These are phyloP conservation scores for Drosera capensis DNA, from an alignment of 148 eudicot species.

Conservation along the genomic window DNA sequence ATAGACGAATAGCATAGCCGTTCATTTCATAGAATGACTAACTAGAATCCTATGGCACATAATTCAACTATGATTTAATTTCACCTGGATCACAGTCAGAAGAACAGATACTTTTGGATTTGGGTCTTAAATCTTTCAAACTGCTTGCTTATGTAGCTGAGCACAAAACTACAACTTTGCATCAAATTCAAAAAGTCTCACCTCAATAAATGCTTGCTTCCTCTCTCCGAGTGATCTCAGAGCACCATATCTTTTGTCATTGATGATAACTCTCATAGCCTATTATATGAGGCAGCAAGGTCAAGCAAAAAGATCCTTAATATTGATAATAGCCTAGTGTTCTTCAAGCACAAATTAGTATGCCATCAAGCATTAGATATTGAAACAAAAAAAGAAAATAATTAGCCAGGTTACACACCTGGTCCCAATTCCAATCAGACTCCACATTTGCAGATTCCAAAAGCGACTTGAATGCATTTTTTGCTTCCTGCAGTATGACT, in stretches of 20 bases:
- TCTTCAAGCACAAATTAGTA: neutral
- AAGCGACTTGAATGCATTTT: constrained; percentile 71
- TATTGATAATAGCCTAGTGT: neutral
- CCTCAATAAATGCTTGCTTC: constrained; percentile 91
- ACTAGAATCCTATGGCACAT: too few relatives aligned
- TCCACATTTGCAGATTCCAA: constrained; percentile 70
- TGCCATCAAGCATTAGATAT: neutral
- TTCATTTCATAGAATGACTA: too few relatives aligned
- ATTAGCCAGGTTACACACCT: constrained; percentile 26
- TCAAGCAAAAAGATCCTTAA: constrained; percentile 7
- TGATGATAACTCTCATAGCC: constrained; percentile 86
- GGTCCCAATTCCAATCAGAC: constrained; percentile 97
- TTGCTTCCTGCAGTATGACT: constrained; percentile 57
- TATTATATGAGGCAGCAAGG: constrained; percentile 11
- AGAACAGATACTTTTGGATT: too few relatives aligned
- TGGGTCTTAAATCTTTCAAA: too few relatives aligned
- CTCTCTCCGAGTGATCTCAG: constrained; percentile 77
- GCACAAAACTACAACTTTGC: too few relatives aligned
- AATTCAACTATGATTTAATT: too few relatives aligned
- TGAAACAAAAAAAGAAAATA: neutral
- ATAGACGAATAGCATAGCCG: too few relatives aligned
- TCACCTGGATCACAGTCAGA: too few relatives aligned
- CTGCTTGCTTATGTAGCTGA: too few relatives aligned
- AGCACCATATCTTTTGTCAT: constrained; percentile 84
- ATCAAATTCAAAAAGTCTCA: too few relatives aligned